These are phyloP conservation scores for Rachicladosporium sp. DNA, from an alignment of 2,329 filamentous ascomycete species.

Conservation along the genomic window DNA sequence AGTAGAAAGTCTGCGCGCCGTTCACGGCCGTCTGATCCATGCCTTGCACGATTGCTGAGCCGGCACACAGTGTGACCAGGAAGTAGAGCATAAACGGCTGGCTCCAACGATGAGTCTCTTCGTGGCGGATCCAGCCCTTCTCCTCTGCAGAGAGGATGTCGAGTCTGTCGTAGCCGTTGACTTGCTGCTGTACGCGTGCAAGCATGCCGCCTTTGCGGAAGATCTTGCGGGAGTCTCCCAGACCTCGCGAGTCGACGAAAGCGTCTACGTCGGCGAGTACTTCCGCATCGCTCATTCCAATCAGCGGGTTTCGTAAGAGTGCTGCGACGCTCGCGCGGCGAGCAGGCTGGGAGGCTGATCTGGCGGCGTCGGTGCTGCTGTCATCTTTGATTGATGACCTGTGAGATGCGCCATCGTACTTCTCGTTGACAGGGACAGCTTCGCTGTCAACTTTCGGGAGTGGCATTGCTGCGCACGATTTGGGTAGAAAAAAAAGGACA, in stretches of 20 bases:
- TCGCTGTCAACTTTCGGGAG: too few relatives aligned
- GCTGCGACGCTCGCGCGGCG: constrained; percentile 12
- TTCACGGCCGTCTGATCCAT: constrained; percentile 42
- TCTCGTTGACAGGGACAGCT: too few relatives aligned
- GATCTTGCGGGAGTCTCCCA: constrained; percentile 12
- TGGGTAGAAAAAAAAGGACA: too few relatives aligned
- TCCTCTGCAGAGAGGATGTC: constrained; percentile 46
- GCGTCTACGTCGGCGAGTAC: constrained; percentile 16
- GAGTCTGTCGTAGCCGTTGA: constrained; percentile 13
- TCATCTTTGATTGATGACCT: too few relatives aligned
- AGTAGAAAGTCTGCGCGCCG: constrained; percentile 25
- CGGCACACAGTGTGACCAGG: constrained; percentile 31
- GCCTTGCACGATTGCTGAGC: constrained; percentile 44
- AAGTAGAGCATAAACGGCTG: constrained; percentile 60
- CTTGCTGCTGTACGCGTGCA: constrained; percentile 15
- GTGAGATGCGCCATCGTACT: too few relatives aligned
- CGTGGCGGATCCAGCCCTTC: constrained; percentile 43
- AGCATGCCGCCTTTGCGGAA: constrained; percentile 17
- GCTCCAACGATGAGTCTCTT: constrained; percentile 55
- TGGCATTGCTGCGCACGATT: too few relatives aligned
- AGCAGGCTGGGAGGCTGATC: background rate
- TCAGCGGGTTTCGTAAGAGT: constrained; percentile 16
- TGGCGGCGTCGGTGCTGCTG: too few relatives aligned
- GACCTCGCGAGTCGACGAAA: constrained; percentile 12
- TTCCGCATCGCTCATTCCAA: constrained; percentile 17